Conservation (phyloP, 495 filamentous ascomycete genomes). For the Penicillium turbatum region DNA sequence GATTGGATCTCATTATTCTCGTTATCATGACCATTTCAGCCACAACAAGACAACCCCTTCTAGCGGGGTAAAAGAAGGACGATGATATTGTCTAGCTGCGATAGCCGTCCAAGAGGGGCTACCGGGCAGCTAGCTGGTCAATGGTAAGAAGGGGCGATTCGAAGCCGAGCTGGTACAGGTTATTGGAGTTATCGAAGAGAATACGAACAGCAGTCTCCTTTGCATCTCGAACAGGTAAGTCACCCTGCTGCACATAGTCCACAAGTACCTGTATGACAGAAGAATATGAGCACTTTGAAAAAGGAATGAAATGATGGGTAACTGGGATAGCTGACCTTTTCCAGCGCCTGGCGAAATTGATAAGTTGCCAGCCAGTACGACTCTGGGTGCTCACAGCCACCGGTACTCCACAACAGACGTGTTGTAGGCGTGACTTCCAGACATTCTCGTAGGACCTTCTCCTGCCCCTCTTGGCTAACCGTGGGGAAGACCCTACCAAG, state of each 20-base stretch:
- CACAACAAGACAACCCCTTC: too few species aligned
- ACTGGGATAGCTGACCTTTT: conserved; percentile 42
- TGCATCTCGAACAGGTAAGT: conserved; percentile 57
- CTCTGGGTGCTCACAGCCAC: conserved; percentile 81
- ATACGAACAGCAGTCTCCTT: conserved; percentile 54
- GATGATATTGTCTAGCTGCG: too few species aligned
- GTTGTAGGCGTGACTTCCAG: conserved; percentile 71
- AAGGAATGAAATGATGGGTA: neutral
- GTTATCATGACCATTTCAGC: too few species aligned
- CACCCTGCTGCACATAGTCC: conserved; percentile 56
- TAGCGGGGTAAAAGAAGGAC: conserved; percentile 4
- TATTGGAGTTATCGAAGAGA: conserved; percentile 68
- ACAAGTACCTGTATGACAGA: conserved; percentile 48
- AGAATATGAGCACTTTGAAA: neutral
- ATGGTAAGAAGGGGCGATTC: too few species aligned
- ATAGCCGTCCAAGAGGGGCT: too few species aligned
- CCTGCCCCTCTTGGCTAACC: conserved; percentile 76
- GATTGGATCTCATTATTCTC: too few species aligned
- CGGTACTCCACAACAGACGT: conserved; percentile 81
- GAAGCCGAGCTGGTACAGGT: conserved; percentile 53
- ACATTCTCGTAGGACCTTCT: conserved; percentile 65
- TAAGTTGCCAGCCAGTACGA: conserved; percentile 73
- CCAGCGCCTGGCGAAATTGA: conserved; percentile 73
- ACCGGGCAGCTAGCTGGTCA: too few species aligned
- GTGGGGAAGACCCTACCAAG: conserved; percentile 84